A percentile compares a stretch with the other conserved stretches of the same genome.
Evolutionary conservation across 192 early-diverging fungal species (phyloP).

Genomic region (Umbelopsis ramanniana): DNA sequence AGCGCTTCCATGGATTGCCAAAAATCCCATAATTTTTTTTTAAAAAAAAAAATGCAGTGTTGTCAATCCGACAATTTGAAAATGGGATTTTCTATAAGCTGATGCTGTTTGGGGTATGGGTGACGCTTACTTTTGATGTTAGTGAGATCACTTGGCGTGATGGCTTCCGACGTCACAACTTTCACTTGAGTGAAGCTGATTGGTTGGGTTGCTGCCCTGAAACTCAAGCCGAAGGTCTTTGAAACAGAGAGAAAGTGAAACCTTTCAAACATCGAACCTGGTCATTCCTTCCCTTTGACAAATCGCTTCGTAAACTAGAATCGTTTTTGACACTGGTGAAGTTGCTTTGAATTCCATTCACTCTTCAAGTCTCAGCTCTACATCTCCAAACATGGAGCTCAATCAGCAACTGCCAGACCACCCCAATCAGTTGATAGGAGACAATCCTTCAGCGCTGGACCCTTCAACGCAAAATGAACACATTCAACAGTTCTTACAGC

Average conservation of each 20-base stretch:
- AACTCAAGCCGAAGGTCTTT: background rate
- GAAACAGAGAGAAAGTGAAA: conserved; percentile 5
- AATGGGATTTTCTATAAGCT: no score
- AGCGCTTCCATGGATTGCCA: no score
- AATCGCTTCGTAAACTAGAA: background rate
- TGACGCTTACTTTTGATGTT: background rate
- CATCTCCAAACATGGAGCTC: conserved; percentile 19
- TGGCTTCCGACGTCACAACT: background rate
- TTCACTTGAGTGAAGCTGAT: conserved; percentile 4
- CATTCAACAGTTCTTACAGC: conserved; percentile 20
- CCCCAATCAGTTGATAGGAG: conserved; percentile 12
- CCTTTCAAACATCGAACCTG: background rate
- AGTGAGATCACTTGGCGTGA: background rate
- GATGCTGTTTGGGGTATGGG: no score
- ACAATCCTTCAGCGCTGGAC: background rate
- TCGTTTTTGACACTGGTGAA: background rate
- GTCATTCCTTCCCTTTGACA: conserved; percentile 8
- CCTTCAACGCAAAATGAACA: conserved; percentile 3
- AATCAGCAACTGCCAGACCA: conserved; percentile 18
- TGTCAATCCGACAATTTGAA: no score
- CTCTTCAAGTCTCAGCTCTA: background rate
- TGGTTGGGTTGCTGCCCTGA: conserved; percentile 20
- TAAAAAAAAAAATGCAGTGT: no score
- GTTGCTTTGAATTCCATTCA: background rate
- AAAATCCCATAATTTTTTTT: no score